Evolutionary conservation across 164 flowering plant species (phyloP), one percentile per base, ranked within the genome.

Genomic region (Tetrastigma voinierianum): DNA sequence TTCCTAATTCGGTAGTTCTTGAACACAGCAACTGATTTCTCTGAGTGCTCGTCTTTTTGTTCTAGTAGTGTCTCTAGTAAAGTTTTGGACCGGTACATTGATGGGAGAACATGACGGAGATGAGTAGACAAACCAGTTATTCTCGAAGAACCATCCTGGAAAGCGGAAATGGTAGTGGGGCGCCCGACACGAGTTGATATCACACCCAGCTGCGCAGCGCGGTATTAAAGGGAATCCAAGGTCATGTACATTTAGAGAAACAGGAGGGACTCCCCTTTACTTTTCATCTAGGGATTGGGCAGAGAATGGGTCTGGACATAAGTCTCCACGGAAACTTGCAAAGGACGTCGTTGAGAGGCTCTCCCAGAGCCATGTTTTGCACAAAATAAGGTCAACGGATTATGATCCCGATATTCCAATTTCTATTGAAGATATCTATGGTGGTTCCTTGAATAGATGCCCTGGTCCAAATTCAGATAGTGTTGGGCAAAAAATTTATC

Each of bases 71-170:
- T 70, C 59, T 83, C 92, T n/a, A 81, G 61, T 68, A 83, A 78
- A 59, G 76, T 87, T 52, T 66, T 96, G 53, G 99, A 96, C 70
- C 96, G 89, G 9, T 96, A 88, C 74, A 90, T 96, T 72, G 99
- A 91, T 78, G 98, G 96, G 96, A 17, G 99, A 96, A 63, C 88
- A 89, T 84, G 83, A 20, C 75, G 46, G 92, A 86, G 67, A 78
- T 72, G 67, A 73, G 59, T 62, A 76, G 68, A 63, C 53, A 66
- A 61, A 81, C 57, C 43, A 72, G 54, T 69, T 69, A 69, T 16
- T 70, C 76, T 64, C 74, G 49, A 46, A 68, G 70, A 73, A 63
- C 51, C 70, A 66, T 61, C 19, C 67, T 46, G 69, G 73, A 58
- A 74, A 71, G n/a, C 40, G 75, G 69, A 72, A 69, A 73, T 68